Conservation (phyloP, 2,329 filamentous ascomycete species). For the Coniella lustricola region DNA sequence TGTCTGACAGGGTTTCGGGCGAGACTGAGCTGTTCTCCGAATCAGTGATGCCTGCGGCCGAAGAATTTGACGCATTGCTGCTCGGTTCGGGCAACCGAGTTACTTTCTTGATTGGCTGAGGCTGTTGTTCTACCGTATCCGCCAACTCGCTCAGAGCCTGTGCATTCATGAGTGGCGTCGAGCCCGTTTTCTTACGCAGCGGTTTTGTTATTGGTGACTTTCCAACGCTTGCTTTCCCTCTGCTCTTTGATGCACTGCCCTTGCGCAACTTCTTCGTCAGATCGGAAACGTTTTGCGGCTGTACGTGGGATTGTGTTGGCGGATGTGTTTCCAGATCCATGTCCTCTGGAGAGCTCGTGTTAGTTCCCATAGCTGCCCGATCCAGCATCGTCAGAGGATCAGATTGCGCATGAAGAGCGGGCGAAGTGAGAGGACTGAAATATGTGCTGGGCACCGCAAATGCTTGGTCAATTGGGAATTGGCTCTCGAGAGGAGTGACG, state of each 20-base stretch:
- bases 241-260: conserved; percentile 44
- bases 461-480: conserved; percentile 53
- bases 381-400: conserved; percentile 42
- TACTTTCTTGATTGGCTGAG: conserved; percentile 30
- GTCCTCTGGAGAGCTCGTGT: conserved; percentile 49
- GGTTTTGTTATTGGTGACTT: conserved; percentile 70
- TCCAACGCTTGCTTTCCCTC: conserved; percentile 48
- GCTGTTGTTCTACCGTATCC: conserved; percentile 34
- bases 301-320: conserved; percentile 23
- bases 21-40: conserved; percentile 60
- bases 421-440: conserved; percentile 78
- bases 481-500: conserved; percentile 69
- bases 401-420: conserved; percentile 67
- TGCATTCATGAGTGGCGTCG: conserved; percentile 49
- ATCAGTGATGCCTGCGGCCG: conserved; percentile 40
- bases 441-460: conserved; percentile 64
- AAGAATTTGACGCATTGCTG: conserved; percentile 25
- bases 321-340: conserved; percentile 44
- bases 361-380: conserved; percentile 29
- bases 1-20: conserved; percentile 55
- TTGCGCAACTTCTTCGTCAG: conserved; percentile 46
- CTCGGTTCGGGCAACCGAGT: conserved; percentile 26
- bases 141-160: conserved; percentile 48
- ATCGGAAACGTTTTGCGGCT: conserved; percentile 38
- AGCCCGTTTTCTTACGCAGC: conserved; percentile 44